Evolutionary conservation across 495 filamentous ascomycete genomes (phyloP).

Genomic region (Amorphotheca resinae): DNA sequence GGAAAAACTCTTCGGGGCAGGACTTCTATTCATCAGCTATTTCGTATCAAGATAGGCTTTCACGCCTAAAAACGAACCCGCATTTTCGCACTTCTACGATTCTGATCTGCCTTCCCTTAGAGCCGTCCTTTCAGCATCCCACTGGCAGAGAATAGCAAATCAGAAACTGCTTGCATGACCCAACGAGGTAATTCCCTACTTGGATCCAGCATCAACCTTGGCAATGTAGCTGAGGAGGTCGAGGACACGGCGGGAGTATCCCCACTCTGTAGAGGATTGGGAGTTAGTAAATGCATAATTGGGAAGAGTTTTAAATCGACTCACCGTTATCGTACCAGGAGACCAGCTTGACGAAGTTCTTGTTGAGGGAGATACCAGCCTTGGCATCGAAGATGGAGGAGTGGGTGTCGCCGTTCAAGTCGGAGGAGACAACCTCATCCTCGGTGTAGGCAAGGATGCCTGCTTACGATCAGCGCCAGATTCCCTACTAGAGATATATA

Average conservation of each 20-base stretch:
- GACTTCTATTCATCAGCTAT: conserved; percentile 12
- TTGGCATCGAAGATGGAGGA: conserved; percentile 99
- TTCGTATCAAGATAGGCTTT: conserved; percentile 2
- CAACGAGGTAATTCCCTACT: conserved; percentile 17
- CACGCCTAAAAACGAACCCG: neutral
- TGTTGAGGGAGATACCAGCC: conserved; percentile 96
- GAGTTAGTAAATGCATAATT: neutral
- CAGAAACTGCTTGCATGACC: conserved; percentile 10
- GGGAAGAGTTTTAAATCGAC: neutral
- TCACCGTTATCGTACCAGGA: conserved; percentile 69
- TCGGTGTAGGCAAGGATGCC: conserved; percentile 91
- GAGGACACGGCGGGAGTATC: conserved; percentile 96
- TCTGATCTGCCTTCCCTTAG: too few species aligned
- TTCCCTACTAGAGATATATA: too few species aligned
- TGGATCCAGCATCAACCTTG: conserved; percentile 54
- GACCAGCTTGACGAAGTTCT: conserved; percentile 97
- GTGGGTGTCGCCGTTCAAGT: conserved; percentile 80
- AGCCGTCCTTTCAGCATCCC: conserved; percentile 20
- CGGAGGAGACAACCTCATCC: conserved; percentile 90
- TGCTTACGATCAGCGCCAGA: conserved; percentile 30
- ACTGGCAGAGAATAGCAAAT: conserved; percentile 17
- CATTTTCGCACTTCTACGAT: too few species aligned
- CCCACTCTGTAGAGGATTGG: conserved; percentile 40
- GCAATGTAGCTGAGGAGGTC: conserved; percentile 90
- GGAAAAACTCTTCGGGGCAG: neutral